Evolutionary conservation across 2,329 filamentous ascomycete genomes (phyloP).

Genomic region (Cordyceps tenuipes): DNA sequence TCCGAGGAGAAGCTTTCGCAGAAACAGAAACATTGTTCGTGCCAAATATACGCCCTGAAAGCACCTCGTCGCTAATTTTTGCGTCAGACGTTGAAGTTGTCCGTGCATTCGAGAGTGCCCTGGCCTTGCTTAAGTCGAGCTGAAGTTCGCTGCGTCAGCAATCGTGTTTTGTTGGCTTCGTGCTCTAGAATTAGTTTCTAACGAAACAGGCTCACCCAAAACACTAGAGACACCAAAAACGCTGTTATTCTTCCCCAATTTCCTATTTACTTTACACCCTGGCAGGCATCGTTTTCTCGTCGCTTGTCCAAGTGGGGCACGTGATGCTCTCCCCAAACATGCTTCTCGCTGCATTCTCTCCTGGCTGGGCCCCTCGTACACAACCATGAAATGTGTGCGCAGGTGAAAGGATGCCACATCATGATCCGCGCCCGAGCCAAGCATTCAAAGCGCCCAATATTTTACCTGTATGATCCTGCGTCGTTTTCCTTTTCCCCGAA

Average conservation of each 20-base stretch:
- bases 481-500: neutral
- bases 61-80: neutral
- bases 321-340: neutral
- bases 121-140: conserved; percentile 41
- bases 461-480: neutral
- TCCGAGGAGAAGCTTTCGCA: conserved; percentile 63
- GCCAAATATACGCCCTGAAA: neutral
- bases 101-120: conserved; percentile 52
- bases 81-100: conserved; percentile 44
- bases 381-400: neutral
- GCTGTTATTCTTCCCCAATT: neutral
- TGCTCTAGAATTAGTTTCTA: neutral
- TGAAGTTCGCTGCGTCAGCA: conserved; percentile 13
- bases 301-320: conserved; percentile 3
- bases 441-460: conserved; percentile 3
- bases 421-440: neutral
- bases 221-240: neutral
- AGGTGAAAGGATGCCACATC: conserved; percentile 3
- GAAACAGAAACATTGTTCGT: conserved; percentile 74
- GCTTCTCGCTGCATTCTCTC: neutral
- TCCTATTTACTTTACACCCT: neutral
- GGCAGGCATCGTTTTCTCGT: neutral
- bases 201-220: too few relatives aligned
- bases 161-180: neutral
- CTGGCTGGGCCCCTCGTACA: neutral